These are phyloP conservation scores for Aspergillus heteromorphus DNA, from an alignment of 495 filamentous ascomycete species.

Conservation along the genomic window DNA sequence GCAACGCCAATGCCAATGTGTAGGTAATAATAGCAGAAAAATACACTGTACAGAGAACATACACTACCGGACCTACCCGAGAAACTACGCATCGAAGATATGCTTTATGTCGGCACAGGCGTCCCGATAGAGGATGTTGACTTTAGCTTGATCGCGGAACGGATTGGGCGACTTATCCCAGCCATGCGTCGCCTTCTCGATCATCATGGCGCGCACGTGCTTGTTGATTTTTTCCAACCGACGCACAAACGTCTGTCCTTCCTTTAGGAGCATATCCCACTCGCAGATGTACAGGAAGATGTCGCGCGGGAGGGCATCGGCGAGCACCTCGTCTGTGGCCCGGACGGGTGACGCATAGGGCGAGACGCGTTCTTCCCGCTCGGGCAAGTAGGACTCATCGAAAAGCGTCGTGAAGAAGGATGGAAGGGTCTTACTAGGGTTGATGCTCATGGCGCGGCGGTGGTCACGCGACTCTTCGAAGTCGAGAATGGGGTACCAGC, in stretches of 20 bases:
- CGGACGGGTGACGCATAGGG: conserved; percentile 61
- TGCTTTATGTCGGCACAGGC: conserved; percentile 43
- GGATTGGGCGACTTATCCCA: conserved; percentile 89
- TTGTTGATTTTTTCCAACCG: conserved; percentile 61
- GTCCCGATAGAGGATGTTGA: conserved; percentile 37
- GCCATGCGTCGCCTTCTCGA: conserved; percentile 68
- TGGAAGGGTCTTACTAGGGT: conserved; percentile 69
- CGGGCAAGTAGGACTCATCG: conserved; percentile 71
- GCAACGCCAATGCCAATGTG: background rate
- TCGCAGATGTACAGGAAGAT: conserved; percentile 79
- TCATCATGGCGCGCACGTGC: conserved; percentile 61
- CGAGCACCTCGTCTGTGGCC: conserved; percentile 49
- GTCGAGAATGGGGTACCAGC: conserved; percentile 83
- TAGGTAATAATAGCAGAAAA: background rate
- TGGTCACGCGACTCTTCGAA: conserved; percentile 70
- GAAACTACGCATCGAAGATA: conserved; percentile 28
- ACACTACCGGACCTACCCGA: background rate
- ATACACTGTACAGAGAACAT: background rate
- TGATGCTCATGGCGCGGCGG: conserved; percentile 59
- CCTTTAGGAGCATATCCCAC: conserved; percentile 82
- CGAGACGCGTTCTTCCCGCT: conserved; percentile 43
- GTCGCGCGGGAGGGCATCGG: conserved; percentile 51
- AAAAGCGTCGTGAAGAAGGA: conserved; percentile 76
- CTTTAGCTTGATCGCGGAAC: conserved; percentile 46
- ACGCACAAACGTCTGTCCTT: conserved; percentile 64